Conservation (phyloP, 1,139 yeast species). For the Scheffersomyces parashehatae region DNA sequence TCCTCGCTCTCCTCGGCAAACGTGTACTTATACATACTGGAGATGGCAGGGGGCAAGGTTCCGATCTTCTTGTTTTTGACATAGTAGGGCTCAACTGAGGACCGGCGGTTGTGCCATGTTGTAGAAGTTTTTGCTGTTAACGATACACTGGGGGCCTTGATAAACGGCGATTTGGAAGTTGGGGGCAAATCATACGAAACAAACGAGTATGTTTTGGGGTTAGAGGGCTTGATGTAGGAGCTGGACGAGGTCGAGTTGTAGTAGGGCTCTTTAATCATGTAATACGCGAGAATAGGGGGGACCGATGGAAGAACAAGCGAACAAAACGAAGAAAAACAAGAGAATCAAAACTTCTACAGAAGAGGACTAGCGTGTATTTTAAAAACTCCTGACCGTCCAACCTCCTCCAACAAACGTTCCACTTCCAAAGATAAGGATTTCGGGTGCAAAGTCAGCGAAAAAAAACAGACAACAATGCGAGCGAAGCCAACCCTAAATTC, state of each 20-base stretch:
- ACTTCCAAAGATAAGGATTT: too few relatives aligned
- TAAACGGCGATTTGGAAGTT: not conserved
- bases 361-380: too few relatives aligned
- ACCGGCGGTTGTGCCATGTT: conserved; percentile 1
- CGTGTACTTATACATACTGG: conserved; percentile 1
- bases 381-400: too few relatives aligned
- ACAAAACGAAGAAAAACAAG: not conserved
- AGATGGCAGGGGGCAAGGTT: conserved; percentile 5
- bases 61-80: conserved; percentile 2
- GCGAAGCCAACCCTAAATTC: too few relatives aligned
- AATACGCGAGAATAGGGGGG: not conserved
- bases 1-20: conserved; percentile 2
- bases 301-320: not conserved
- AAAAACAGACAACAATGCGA: too few relatives aligned
- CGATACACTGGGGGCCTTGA: conserved; percentile 2
- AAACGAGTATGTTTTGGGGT: conserved; percentile 4
- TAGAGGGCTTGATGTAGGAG: conserved; percentile 6
- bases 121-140: not conserved
- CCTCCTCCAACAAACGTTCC: too few relatives aligned
- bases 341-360: not conserved
- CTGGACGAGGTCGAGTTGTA: conserved; percentile 1
- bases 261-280: conserved; percentile 7
- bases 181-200: conserved; percentile 3
- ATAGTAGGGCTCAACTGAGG: conserved; percentile 8
- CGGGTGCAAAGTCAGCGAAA: too few relatives aligned